Evolutionary conservation across 305 asterid species (phyloP).

Genomic region (Fraxinus nigra): DNA sequence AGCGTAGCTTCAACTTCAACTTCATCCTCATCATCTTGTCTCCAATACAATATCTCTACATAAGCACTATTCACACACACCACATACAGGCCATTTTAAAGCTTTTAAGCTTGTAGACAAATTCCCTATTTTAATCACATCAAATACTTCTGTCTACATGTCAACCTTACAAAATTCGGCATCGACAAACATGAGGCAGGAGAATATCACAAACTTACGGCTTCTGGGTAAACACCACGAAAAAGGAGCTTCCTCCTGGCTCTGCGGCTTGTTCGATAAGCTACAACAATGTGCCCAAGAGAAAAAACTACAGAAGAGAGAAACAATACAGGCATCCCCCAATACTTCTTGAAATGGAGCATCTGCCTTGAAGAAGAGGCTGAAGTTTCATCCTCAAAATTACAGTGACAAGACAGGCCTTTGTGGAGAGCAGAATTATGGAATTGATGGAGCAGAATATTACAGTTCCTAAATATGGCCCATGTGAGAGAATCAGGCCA

Average conservation of each 20-base stretch:
- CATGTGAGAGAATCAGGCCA: constrained; percentile 72
- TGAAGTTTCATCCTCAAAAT: constrained; percentile 69
- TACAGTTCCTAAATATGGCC: constrained; percentile 84
- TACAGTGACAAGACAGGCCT: constrained; percentile 71
- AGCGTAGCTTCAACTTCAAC: background rate
- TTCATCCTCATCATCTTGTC: background rate
- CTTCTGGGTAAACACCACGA: constrained; percentile 73
- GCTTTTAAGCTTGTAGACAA: background rate
- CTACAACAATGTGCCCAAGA: constrained; percentile 82
- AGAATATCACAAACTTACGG: constrained; percentile 50
- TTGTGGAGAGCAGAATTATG: constrained; percentile 63
- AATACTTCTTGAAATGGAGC: constrained; percentile 85
- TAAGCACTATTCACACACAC: background rate
- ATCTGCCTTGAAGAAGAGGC: constrained; percentile 63
- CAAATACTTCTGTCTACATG: background rate
- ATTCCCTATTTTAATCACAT: background rate
- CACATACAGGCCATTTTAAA: background rate
- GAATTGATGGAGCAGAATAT: constrained; percentile 65
- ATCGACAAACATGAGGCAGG: background rate
- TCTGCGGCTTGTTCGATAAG: constrained; percentile 82
- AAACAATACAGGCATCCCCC: constrained; percentile 97
- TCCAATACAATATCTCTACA: background rate
- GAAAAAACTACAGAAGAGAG: constrained; percentile 87
- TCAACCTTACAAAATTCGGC: background rate
- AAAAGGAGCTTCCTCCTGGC: constrained; percentile 37